Evolutionary conservation across 2,329 filamentous ascomycete species (phyloP).

Genomic region (Monosporascus cannonballus): DNA sequence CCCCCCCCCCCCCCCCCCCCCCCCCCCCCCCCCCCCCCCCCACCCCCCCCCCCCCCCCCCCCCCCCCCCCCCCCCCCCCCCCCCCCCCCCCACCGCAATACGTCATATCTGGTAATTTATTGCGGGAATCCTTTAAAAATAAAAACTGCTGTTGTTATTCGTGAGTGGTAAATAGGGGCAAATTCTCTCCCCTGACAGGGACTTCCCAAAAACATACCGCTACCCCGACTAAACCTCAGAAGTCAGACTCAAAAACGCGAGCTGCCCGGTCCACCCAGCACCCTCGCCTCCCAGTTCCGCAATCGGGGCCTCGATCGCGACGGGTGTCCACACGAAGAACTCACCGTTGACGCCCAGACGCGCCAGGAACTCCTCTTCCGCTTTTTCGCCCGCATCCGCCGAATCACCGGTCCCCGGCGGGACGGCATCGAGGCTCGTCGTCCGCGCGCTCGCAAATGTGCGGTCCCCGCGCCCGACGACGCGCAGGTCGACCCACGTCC

Average conservation of each 20-base stretch:
- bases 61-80: too few relatives aligned
- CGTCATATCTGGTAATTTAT: too few relatives aligned
- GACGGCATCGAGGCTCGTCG: conserved; percentile 3
- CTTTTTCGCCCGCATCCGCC: conserved; percentile 6
- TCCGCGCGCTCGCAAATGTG: conserved; percentile 24
- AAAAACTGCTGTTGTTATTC: too few relatives aligned
- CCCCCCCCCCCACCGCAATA: too few relatives aligned
- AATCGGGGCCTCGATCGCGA: conserved; percentile 41
- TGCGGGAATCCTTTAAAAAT: too few relatives aligned
- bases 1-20: too few relatives aligned
- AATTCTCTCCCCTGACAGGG: too few relatives aligned
- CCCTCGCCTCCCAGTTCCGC: conserved; percentile 28
- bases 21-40: too few relatives aligned
- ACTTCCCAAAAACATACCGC: too few relatives aligned
- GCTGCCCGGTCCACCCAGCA: conserved; percentile 25
- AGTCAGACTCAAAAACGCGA: conserved; percentile 25
- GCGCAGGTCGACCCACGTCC: conserved; percentile 23
- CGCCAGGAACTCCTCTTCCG: conserved; percentile 35
- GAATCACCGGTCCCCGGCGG: conserved; percentile 4
- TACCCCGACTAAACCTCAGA: conserved; percentile 9
- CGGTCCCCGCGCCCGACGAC: conserved; percentile 25
- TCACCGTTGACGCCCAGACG: conserved; percentile 36
- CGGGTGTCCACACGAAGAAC: conserved; percentile 33
- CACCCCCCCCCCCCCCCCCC: too few relatives aligned
- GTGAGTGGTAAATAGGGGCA: too few relatives aligned